These are phyloP conservation scores for Sclerotinia spermophila DNA, from an alignment of 2,329 filamentous ascomycete species.

Conservation along the genomic window DNA sequence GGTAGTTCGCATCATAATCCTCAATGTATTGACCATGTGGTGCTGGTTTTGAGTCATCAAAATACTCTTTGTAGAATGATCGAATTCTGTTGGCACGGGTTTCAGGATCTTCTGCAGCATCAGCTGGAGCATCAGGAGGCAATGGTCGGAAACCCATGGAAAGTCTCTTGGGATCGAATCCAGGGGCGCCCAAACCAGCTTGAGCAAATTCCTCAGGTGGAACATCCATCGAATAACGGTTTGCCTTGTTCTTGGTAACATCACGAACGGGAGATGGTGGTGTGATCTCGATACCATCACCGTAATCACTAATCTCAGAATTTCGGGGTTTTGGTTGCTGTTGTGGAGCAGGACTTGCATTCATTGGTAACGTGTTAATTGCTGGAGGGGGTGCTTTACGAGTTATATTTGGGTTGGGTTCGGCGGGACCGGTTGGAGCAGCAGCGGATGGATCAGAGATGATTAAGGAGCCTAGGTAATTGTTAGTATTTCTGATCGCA, in stretches of 20 bases:
- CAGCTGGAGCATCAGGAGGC: constrained; percentile 71
- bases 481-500: constrained; percentile 33
- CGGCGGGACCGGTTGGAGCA: constrained; percentile 16
- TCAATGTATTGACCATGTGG: constrained; percentile 60
- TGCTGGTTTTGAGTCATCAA: constrained; percentile 69
- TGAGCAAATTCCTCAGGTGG: constrained; percentile 39
- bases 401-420: constrained; percentile 17
- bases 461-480: constrained; percentile 35
- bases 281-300: constrained; percentile 47
- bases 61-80: constrained; percentile 99
- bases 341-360: constrained; percentile 39
- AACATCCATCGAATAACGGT: constrained; percentile 38
- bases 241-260: constrained; percentile 24
- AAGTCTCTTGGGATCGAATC: constrained; percentile 54
- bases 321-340: constrained; percentile 42
- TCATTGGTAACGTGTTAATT: constrained; percentile 34
- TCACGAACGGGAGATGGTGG: constrained; percentile 43
- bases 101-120: constrained; percentile 82
- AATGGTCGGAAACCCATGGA: constrained; percentile 77
- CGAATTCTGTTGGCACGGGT: constrained; percentile 92
- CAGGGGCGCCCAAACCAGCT: constrained; percentile 51
- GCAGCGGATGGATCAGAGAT: constrained; percentile 13
- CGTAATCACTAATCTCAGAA: constrained; percentile 49
- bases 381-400: constrained; percentile 16
- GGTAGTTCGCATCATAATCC: constrained; percentile 69